Evolutionary conservation across 2,329 filamentous ascomycete species (phyloP), one percentile per base, ranked within the genome.

Genomic region (Acrodontium crateriforme): DNA sequence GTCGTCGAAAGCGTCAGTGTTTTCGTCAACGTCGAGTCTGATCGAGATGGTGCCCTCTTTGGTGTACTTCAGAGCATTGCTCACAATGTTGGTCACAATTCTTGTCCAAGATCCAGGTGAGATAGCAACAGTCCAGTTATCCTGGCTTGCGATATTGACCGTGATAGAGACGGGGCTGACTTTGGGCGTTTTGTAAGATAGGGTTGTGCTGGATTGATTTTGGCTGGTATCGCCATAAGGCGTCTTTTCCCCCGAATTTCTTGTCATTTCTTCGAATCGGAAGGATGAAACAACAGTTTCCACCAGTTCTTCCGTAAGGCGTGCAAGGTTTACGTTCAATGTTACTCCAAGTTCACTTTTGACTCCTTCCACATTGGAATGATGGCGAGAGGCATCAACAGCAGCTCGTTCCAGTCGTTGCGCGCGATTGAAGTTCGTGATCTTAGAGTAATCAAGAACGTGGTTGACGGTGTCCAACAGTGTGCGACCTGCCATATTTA

Each of bases 1-100:
- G 4, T 22, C 4, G 20, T 4, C 5, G 29, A 35, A 18, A 44
- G 29, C 23, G 32, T 27, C 4, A 19, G 15, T 16, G 17, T 3
- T 27, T n/a, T 27, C 24, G 9, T 16, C 10, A 24, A 8, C 13
- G 9, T 14, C 9, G 9, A 8, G 9, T 2, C 30, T 35, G 3
- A 62, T 38, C 5, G 40, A 39, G 6, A 8, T 18, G 9, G n/a
- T 25, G 17, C 16, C n/a, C 9, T 49, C 35, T n/a, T 28, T 28
- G 12, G 56, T 62, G 34, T 64, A 62, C 33, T 64, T 65, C 10
- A 65, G 41, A 1, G 59, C 49, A 39, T 65, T 65, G 1, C 61
- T 32, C 10, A 36, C 14, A 6, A 65, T 31, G 27, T 65, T 65
- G 48, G 60, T 63, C n/a, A 63, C 39, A 5, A 64, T 50, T 9